Conservation (phyloP, 495 filamentous ascomycete species). For the Penicillium malachiteum region DNA sequence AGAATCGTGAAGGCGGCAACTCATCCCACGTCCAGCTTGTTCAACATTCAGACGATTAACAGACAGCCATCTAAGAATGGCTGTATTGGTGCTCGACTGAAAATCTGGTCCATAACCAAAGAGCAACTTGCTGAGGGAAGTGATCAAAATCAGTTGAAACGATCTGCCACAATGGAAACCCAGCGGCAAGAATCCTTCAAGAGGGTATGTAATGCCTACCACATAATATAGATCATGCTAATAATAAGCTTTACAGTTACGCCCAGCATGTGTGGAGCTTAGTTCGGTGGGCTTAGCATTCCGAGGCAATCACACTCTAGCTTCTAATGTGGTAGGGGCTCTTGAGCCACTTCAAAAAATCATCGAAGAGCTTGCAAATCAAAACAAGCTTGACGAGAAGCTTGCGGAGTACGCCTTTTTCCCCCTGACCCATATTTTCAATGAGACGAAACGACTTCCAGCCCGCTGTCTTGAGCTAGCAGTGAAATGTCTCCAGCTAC, state of each 20-base stretch:
- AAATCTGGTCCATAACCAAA: neutral
- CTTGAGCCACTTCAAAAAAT: slow-evolving; percentile 53
- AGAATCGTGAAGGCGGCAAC: slow-evolving; percentile 5
- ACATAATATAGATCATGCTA: slow-evolving; percentile 7
- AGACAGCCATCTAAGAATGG: neutral
- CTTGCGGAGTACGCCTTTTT: slow-evolving; percentile 95
- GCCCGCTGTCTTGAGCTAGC: slow-evolving; percentile 71
- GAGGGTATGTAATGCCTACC: slow-evolving; percentile 26
- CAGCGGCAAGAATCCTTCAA: slow-evolving; percentile 42
- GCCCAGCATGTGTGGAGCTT: slow-evolving; percentile 73
- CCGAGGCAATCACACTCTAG: slow-evolving; percentile 49
- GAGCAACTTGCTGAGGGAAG: neutral
- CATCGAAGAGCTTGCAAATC: slow-evolving; percentile 51
- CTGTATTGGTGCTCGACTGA: neutral
- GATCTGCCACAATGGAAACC: slow-evolving; percentile 30
- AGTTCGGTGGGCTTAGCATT: slow-evolving; percentile 66
- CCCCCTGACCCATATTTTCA: slow-evolving; percentile 83
- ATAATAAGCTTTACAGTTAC: slow-evolving; percentile 54
- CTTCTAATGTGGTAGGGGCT: slow-evolving; percentile 54
- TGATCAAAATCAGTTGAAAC: neutral
- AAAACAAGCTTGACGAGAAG: slow-evolving; percentile 67
- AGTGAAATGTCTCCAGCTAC: slow-evolving; percentile 67
- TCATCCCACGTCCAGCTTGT: neutral
- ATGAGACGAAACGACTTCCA: slow-evolving; percentile 68
- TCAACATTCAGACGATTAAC: neutral